Base-by-base conservation (phyloP, 345 rosid genomes). In the Moricandia arvensis region DNA sequence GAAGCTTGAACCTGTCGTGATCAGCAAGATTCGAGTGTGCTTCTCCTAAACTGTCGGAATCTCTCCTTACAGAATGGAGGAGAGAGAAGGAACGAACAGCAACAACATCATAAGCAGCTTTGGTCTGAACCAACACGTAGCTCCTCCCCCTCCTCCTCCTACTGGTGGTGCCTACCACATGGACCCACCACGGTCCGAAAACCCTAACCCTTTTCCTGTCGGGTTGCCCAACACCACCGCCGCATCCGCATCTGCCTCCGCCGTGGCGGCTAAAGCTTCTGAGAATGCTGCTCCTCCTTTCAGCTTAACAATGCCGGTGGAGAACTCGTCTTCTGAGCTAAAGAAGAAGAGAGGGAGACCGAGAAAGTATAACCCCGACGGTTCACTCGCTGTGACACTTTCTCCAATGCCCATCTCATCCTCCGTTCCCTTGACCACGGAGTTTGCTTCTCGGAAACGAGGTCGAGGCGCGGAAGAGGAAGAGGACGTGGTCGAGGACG, bases 281-380 rank as follows among this genome's bases (percentile, higher is more conserved):
- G 78, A 73, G 72, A 77, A 65, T 71, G 57, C 59, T 30, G 73
- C 74, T 30, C 72, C 75, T 21, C 69, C 82, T 47, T 69, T 69
- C 26, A 61, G 64, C 51, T 60, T 83, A 15, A 79, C 65, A 33
- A 54, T 74, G 64, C 79, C 81, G 59, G 84, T 59, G 38, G 69
- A 75, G 45, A 85, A 78, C 10, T 61, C 79, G 1, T 79, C 77
- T 35, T 45, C 85, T 10, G 85, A 79, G 26, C 41, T 61, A 78
- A 96, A 88, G 86, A 95, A 90, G 86, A 92, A 88, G 85, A 87
- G 99, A 81, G 97, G 97, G 3, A 83, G 97, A 71, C 97, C 97
- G 4, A 87, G 93, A 69, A 95, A 95, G 87, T 87, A 83, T 73
- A 83, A 86, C 7, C 88, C 92, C 1, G 98, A 92, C 57, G 97